Evolutionary conservation across 352 stramenopile genomes (phyloP).

Genomic region (Phytophthora multivora): DNA sequence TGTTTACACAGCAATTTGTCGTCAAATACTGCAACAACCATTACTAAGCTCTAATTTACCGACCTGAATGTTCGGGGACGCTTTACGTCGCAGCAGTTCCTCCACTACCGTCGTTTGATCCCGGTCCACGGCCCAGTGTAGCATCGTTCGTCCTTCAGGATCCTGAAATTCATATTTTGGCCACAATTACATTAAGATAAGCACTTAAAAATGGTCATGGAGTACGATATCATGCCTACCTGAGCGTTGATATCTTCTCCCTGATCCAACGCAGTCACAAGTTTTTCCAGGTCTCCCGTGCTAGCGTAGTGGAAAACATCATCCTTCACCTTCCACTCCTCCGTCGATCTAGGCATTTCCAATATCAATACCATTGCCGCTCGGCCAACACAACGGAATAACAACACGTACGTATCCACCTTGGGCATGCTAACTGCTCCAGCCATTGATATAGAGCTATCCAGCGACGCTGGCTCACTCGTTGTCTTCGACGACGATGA

Average conservation of each 20-base stretch:
- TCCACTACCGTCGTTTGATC: slow-evolving; percentile 56
- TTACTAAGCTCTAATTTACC: background rate
- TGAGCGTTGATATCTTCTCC: slow-evolving; percentile 55
- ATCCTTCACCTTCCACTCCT: slow-evolving; percentile 77
- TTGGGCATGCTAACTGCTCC: slow-evolving; percentile 65
- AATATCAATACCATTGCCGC: background rate
- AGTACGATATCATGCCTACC: slow-evolving; percentile 13
- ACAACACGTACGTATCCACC: slow-evolving; percentile 62
- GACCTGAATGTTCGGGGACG: slow-evolving; percentile 68
- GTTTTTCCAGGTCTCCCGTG: slow-evolving; percentile 59
- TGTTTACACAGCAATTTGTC: slow-evolving; percentile 21
- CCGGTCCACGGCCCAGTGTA: slow-evolving; percentile 82
- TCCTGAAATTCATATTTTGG: slow-evolving; percentile 41
- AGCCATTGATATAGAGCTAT: slow-evolving; percentile 52
- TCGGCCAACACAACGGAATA: background rate
- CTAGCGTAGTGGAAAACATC: slow-evolving; percentile 78
- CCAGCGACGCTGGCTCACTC: slow-evolving; percentile 39
- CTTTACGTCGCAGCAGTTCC: slow-evolving; percentile 56
- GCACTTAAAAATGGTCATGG: background rate
- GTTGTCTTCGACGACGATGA: slow-evolving; percentile 27
- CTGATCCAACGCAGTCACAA: slow-evolving; percentile 46
- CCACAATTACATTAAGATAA: background rate
- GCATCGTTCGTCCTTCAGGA: slow-evolving; percentile 77
- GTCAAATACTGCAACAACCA: slow-evolving; percentile 4
- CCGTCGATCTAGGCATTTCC: slow-evolving; percentile 48